Conservation (phyloP, 441 rosid species). For the Omphalea diandra region DNA sequence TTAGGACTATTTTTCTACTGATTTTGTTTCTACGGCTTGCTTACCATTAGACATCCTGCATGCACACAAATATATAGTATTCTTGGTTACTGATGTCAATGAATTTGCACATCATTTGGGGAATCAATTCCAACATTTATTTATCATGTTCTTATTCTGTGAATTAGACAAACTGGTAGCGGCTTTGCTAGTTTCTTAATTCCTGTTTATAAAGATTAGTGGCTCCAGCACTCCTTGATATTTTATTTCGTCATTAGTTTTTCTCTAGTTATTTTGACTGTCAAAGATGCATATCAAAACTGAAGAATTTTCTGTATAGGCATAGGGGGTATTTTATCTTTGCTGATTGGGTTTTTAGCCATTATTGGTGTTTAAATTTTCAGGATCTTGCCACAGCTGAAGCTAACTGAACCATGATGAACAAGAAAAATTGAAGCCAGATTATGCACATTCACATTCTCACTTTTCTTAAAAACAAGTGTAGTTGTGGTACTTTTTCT, state of each 20-base stretch:
- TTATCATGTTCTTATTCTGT: background rate
- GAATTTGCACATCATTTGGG: background rate
- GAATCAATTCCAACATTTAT: background rate
- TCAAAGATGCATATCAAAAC: background rate
- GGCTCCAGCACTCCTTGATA: background rate
- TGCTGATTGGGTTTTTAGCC: background rate
- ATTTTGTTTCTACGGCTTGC: background rate
- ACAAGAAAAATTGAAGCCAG: constrained; percentile 6
- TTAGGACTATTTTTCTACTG: background rate
- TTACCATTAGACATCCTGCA: background rate
- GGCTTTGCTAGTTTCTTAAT: background rate
- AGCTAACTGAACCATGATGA: constrained; percentile 26
- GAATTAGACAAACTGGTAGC: background rate
- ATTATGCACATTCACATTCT: background rate
- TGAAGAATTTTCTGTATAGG: background rate
- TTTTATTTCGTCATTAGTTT: background rate
- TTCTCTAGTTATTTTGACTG: background rate
- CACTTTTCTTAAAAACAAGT: constrained; percentile 13
- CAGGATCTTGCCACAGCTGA: constrained; percentile 41
- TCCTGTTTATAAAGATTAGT: background rate
- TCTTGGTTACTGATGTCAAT: too few relatives aligned
- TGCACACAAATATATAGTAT: background rate
- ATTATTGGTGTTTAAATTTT: background rate
- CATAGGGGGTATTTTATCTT: background rate
- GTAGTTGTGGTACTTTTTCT: constrained; percentile 7